Conservation (phyloP, 768 basidiomycete genomes). For the Cubamyces lactineus region DNA sequence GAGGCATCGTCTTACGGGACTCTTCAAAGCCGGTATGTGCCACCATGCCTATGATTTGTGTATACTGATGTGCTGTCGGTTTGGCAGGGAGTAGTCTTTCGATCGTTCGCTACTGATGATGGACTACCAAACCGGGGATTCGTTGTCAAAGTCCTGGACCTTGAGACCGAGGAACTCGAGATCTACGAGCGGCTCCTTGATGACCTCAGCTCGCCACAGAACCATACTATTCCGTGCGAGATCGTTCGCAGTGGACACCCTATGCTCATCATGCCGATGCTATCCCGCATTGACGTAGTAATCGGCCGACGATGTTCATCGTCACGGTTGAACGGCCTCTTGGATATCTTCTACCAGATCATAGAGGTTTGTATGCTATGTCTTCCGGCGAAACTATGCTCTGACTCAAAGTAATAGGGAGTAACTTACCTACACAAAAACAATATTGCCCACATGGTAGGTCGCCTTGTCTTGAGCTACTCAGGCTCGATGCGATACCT, state of each 20-base stretch:
- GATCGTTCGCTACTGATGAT: neutral
- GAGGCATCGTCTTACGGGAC: neutral
- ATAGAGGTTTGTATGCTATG: neutral
- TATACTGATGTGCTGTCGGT: neutral
- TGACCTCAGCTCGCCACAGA: neutral
- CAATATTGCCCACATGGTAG: neutral
- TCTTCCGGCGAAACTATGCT: neutral
- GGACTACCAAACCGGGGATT: no score
- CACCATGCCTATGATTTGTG: neutral
- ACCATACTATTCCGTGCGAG: slow-evolving; percentile 3
- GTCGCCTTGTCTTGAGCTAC: neutral
- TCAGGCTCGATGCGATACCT: neutral
- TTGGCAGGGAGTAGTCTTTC: neutral
- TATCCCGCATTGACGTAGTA: neutral
- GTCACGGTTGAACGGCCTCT: neutral
- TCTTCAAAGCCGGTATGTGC: neutral
- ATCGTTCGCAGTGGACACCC: neutral
- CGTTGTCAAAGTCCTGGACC: neutral
- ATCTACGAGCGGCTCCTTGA: neutral
- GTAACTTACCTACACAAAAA: neutral
- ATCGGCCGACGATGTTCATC: neutral
- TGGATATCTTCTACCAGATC: neutral
- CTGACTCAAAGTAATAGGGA: neutral
- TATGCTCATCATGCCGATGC: neutral
- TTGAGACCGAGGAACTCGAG: neutral